Base-by-base conservation (phyloP, 257 asterid species). In the Solanum tarapatanum region DNA sequence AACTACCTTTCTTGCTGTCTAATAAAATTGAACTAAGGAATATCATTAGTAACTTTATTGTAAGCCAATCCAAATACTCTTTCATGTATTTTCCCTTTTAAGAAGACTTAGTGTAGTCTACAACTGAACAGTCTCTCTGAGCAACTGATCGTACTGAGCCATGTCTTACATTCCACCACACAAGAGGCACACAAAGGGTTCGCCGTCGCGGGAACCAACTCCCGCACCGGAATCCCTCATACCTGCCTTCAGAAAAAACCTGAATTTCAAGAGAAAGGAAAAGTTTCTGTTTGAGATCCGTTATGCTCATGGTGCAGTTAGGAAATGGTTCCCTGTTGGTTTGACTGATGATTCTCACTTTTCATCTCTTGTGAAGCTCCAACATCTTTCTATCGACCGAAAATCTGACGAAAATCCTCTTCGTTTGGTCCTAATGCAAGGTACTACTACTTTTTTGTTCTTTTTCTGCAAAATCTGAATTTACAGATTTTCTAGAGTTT, bases 101-200 rank as follows among this genome's bases (percentile, higher is more conserved):
- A 68, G 77, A 14, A 8, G 8, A 30, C n/a, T 51, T 17, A 51
- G 76, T 66, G 82, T 73, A 35, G 48, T n/a, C 8, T 33, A 21
- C 60, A n/a, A 24, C n/a, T 79, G 64, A 79, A 45, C 10, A 80
- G 68, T 26, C 28, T 36, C 68, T 11, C 36, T 11, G 14, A 76
- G 60, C 13, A 39, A 41, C 36, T 77, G 36, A 43, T 79, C 37
- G 16, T 41, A 77, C 8, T 41, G 23, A 26, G 35, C 14, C 35
- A 93, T 90, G 94, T 86, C 95, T 32, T 93, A 93, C 62, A 73
- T 91, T 66, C 95, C 93, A 23, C 93, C 93, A 14, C 94, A 93
- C 88, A 92, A 79, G 90, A 87, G 95, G 88, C 92, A 89, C 36
- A 36, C 88, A 4, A 83, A 35, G 37, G 87, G 76, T 30, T 69